Percentiles rank a stretch among this genome's conserved stretches.
Evolutionary conservation across 495 filamentous ascomycete species (phyloP).

Genomic region (Collariella sp.): DNA sequence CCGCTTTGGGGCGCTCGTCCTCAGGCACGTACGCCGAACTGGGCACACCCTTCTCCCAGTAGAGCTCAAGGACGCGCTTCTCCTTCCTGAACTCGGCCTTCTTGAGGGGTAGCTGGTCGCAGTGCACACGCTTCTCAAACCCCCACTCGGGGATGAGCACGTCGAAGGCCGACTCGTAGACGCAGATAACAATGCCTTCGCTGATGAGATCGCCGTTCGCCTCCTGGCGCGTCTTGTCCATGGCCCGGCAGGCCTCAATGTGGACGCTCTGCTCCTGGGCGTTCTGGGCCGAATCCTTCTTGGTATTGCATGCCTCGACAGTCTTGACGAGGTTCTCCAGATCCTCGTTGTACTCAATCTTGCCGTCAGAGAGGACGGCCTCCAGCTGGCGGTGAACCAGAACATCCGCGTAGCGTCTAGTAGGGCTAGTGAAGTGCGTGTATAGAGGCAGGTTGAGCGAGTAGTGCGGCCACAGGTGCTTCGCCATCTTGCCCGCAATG

Average conservation of each 20-base stretch:
- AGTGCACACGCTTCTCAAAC: constrained; percentile 98
- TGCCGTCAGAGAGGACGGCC: constrained; percentile 69
- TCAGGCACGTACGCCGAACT: constrained; percentile 95
- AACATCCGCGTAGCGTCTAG: constrained; percentile 88
- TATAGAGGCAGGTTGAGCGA: constrained; percentile 87
- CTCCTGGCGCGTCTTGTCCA: constrained; percentile 81
- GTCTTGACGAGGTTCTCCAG: constrained; percentile 82
- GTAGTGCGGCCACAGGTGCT: constrained; percentile 76
- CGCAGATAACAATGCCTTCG: constrained; percentile 92
- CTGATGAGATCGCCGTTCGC: constrained; percentile 87
- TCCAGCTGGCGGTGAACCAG: constrained; percentile 95
- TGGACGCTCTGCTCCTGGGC: constrained; percentile 98
- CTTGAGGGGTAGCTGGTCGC: constrained; percentile 93
- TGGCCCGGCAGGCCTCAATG: constrained; percentile 90
- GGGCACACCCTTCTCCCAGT: constrained; percentile 98
- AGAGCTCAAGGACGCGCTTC: constrained; percentile 83
- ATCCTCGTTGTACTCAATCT: constrained; percentile 82
- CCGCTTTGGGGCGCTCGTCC: constrained; percentile 85
- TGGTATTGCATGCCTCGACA: constrained; percentile 92
- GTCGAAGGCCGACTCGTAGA: constrained; percentile 98
- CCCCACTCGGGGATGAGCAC: constrained; percentile 97
- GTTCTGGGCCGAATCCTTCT: constrained; percentile 96
- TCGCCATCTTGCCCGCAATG: constrained; percentile 62
- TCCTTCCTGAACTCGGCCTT: constrained; percentile 98
- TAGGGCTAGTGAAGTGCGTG: constrained; percentile 95